Conservation (phyloP, 225 moss, liverwort and hornwort species). For the Antitrichia curtipendula region DNA sequence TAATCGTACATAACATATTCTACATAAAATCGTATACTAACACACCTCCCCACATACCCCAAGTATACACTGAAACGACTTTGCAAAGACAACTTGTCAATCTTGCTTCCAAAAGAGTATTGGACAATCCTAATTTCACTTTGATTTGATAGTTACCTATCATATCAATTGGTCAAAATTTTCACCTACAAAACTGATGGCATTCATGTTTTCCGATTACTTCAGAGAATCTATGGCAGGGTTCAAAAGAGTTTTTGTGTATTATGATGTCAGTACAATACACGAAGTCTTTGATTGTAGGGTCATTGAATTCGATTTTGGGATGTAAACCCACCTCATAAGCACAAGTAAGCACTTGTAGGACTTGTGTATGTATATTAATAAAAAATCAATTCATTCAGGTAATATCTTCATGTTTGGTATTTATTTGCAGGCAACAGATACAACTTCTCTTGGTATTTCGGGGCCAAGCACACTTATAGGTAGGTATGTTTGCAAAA, state of each 20-base stretch:
- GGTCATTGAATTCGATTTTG: not conserved
- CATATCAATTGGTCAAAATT: not conserved
- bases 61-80: no score
- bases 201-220: not conserved
- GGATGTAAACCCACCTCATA: not conserved
- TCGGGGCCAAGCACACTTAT: not conserved
- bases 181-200: not conserved
- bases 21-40: not conserved
- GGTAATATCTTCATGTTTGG: not conserved
- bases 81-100: no score
- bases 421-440: not conserved
- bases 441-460: not conserved
- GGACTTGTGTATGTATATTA: not conserved
- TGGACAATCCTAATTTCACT: not conserved
- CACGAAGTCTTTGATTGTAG: not conserved
- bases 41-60: no score
- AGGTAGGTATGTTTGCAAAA: not conserved
- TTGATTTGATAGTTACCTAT: not conserved
- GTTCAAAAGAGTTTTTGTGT: not conserved
- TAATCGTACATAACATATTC: no score
- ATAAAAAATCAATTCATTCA: not conserved
- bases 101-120: no score
- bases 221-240: not conserved
- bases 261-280: not conserved
- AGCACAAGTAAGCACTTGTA: not conserved